These are phyloP conservation scores for Pseudogymnoascus sp. DNA, from an alignment of 2,329 filamentous ascomycete species.

Conservation along the genomic window DNA sequence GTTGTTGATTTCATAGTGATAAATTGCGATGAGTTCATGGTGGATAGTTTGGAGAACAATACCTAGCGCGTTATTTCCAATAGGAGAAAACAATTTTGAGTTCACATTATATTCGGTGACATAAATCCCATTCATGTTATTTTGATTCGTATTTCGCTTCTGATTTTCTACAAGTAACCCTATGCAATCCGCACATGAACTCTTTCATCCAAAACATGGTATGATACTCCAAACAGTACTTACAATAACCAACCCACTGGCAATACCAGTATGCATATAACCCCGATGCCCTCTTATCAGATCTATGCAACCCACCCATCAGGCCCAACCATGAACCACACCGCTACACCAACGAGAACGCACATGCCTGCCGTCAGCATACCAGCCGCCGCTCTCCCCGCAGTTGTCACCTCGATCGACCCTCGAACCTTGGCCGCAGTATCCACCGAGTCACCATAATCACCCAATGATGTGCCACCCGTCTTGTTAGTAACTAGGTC, in stretches of 20 bases:
- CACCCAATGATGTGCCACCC: slow-evolving; percentile 49
- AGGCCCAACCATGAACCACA: slow-evolving; percentile 7
- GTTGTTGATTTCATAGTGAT: not conserved
- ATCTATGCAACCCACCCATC: slow-evolving; percentile 8
- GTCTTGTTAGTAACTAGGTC: slow-evolving; percentile 38
- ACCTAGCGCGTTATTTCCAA: not conserved
- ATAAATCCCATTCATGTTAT: not conserved
- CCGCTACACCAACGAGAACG: slow-evolving; percentile 13
- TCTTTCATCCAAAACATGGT: not conserved
- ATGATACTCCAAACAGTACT: not conserved
- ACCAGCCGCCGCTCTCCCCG: slow-evolving; percentile 33
- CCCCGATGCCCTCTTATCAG: not conserved
- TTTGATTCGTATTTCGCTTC: not conserved
- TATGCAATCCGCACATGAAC: not conserved
- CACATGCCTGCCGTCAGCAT: slow-evolving; percentile 33
- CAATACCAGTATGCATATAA: not conserved
- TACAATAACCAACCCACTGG: not conserved
- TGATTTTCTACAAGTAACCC: not conserved
- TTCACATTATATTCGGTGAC: not conserved
- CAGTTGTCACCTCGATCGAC: slow-evolving; percentile 24
- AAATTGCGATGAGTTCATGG: not conserved
- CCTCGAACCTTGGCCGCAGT: slow-evolving; percentile 18
- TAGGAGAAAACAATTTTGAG: not conserved
- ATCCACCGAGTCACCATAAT: slow-evolving; percentile 23
- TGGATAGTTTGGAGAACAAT: not conserved